phyloP scores from a whole-genome alignment of 306 rosid genomes.

The Astragalus membranaceus region DNA sequence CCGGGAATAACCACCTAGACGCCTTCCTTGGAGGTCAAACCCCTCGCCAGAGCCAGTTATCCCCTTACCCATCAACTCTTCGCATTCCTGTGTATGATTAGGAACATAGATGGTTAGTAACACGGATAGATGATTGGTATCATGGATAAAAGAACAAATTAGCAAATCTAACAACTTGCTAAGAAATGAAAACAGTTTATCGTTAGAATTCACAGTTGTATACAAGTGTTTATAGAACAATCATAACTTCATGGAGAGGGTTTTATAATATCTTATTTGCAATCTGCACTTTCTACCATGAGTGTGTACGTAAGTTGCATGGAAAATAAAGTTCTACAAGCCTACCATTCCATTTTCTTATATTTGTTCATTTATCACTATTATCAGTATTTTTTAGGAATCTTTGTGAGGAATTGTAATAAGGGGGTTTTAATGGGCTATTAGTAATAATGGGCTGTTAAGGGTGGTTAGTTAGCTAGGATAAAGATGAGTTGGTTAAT shows the following conservation, averaged over 20 bases:
- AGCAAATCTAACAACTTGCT: not conserved
- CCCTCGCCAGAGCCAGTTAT: slow-evolving; percentile 67
- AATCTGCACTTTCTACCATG: not conserved
- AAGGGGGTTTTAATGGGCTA: too few species aligned
- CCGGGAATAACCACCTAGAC: slow-evolving; percentile 62
- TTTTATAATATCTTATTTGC: not conserved
- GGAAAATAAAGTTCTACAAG: not conserved
- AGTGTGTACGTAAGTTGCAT: not conserved
- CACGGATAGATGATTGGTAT: not conserved
- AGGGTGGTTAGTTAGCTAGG: too few species aligned
- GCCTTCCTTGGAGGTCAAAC: slow-evolving; percentile 88
- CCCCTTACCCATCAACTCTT: slow-evolving; percentile 80
- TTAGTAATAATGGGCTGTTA: too few species aligned
- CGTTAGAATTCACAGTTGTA: too few species aligned
- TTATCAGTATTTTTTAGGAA: not conserved
- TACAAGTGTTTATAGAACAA: too few species aligned
- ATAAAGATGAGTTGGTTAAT: too few species aligned
- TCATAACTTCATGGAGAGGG: not conserved
- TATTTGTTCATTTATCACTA: not conserved
- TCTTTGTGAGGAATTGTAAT: too few species aligned
- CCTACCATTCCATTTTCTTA: slow-evolving; percentile 2
- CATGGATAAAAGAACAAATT: slow-evolving; percentile 17
- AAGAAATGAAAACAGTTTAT: too few species aligned
- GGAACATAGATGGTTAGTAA: not conserved
- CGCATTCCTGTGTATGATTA: slow-evolving; percentile 60